phyloP scores from a whole-genome alignment of 345 rosid genomes.

The Eucalyptus sp. region DNA sequence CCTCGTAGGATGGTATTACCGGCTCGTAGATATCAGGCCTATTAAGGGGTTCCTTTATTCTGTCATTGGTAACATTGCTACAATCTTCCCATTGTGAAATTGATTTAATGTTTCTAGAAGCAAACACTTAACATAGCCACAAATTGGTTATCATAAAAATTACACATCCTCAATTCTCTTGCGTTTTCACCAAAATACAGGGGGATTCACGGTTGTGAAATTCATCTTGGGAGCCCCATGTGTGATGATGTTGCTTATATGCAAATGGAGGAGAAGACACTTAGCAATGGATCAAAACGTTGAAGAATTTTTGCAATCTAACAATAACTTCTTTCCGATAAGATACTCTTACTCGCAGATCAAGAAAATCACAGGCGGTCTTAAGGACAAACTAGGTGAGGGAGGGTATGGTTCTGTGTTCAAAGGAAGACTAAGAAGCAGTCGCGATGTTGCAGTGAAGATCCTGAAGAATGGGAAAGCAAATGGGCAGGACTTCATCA shows the following conservation, averaged over 20 bases:
- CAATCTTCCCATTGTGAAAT: too few relatives aligned
- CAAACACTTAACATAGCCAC: too few relatives aligned
- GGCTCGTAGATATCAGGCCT: too few relatives aligned
- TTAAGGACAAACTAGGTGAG: neutral
- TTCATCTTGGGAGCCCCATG: neutral
- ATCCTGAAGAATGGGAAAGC: neutral
- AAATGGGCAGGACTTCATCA: neutral
- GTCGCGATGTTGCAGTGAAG: neutral
- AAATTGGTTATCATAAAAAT: too few relatives aligned
- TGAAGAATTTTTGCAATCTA: neutral
- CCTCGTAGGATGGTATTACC: too few relatives aligned
- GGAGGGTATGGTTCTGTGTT: neutral
- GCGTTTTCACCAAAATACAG: too few relatives aligned
- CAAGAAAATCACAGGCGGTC: neutral
- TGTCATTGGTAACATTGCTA: too few relatives aligned
- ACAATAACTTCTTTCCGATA: neutral
- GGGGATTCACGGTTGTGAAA: accelerated
- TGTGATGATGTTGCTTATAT: neutral
- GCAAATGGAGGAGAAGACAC: neutral
- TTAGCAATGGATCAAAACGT: neutral
- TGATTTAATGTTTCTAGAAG: too few relatives aligned
- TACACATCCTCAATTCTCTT: too few relatives aligned
- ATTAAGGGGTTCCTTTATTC: too few relatives aligned
- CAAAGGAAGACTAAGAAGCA: neutral
- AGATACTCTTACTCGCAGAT: neutral